Evolutionary conservation across 257 asterid genomes (phyloP), one percentile per base, ranked within the genome.

Genomic region (Solanum paucissectum): DNA sequence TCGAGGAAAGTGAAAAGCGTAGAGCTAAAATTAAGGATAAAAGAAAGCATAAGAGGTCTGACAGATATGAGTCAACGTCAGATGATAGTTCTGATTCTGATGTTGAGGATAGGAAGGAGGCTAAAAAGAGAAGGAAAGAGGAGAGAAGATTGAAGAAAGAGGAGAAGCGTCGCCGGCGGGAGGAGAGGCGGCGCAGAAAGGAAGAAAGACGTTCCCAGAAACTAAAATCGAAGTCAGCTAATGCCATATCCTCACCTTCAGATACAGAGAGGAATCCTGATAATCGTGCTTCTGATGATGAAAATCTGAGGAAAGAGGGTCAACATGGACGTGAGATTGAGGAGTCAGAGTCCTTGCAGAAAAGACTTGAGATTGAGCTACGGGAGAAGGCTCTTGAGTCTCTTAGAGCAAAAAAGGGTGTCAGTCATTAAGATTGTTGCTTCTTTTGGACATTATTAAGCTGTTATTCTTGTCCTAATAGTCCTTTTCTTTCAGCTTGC

Each of bases 361-460:
- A 95, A 91, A 94, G 81, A 94, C 98, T 96, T 81, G 99, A 97
- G 95, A 96, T 94, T 84, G 97, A 94, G 93, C 94, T 97, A 89
- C 94, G 99, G 88, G 99, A 97, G 92, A 97, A 93, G 94, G 99
- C 99, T 88, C 96, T 97, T 58, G 95, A 97, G 92, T 92, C 96
- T 20, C 98, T 96, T 89, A 94, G 96, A 91, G 99, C 99, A 89
- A 96, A 92, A 91, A 95, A 94, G 94, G 95, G 98, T 88, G 37
- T 92, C 77, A 90, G 90, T 90, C 94, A 91, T 90, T 97, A 88
- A 93, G 84, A 46, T 83, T 58, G 81, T 68, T 87, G 89, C 85
- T 82, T 87, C 91, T 89, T 89, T 91, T 52, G 91, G 83, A 92
- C 82, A 87, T 89, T 82, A 82, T 49, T 90, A 72, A 34, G 37